Evolutionary conservation across 176 grass and related monocot genomes (phyloP).

Genomic region (Eragrostis curvula): DNA sequence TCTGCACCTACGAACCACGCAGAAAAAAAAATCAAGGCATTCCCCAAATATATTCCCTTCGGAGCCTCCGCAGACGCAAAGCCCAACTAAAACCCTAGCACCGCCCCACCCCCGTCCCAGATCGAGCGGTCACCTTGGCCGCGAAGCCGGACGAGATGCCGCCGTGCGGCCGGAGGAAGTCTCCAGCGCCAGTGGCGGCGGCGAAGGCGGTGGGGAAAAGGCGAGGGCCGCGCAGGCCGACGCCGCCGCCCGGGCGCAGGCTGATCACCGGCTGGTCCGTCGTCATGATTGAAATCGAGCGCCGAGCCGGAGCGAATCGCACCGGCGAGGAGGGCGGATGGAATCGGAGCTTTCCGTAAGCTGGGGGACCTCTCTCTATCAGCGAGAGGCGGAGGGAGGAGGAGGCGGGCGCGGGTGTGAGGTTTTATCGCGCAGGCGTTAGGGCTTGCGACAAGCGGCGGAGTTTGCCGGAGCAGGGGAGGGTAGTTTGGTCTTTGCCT

Average conservation of each 20-base stretch:
- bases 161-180: constrained; percentile 43
- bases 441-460: constrained; percentile 5
- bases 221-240: constrained; percentile 47
- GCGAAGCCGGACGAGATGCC: constrained; percentile 21
- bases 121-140: constrained; percentile 57
- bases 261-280: constrained; percentile 79
- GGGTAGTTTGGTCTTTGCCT: too few relatives aligned
- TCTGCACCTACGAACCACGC: neutral
- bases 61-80: neutral
- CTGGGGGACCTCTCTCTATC: neutral
- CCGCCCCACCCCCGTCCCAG: constrained; percentile 7
- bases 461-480: neutral
- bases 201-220: constrained; percentile 50
- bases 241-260: constrained; percentile 78
- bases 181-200: constrained; percentile 25
- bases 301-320: neutral
- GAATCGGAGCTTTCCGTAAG: constrained; percentile 16
- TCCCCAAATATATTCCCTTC: neutral
- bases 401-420: neutral
- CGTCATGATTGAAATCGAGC: constrained; percentile 48
- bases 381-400: neutral
- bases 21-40: neutral
- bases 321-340: neutral
- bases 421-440: constrained; percentile 8
- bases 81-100: constrained; percentile 17